phyloP scores from a whole-genome alignment of 2,329 filamentous ascomycete species.

The Colletotrichum lupini region DNA sequence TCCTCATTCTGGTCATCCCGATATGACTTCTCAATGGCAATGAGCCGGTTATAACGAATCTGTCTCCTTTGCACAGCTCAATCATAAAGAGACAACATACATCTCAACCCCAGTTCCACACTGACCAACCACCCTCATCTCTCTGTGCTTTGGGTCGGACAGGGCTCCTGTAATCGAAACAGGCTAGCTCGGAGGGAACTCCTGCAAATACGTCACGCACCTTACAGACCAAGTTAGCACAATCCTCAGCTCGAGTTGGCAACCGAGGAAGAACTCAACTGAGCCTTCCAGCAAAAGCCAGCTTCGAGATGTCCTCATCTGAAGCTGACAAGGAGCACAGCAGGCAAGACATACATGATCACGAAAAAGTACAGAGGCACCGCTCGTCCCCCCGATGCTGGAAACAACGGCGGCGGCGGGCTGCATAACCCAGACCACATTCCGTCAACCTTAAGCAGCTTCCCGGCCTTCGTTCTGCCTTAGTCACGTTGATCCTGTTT shows the following conservation, averaged over 20 bases:
- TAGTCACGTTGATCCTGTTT: background rate
- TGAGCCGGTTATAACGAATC: background rate
- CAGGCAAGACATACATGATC: background rate
- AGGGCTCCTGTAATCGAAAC: constrained; percentile 26
- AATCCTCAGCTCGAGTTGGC: background rate
- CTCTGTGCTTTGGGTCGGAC: background rate
- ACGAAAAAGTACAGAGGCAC: background rate
- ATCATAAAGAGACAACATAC: background rate
- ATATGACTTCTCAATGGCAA: background rate
- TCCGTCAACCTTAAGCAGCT: constrained; percentile 9
- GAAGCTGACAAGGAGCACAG: background rate
- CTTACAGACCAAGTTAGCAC: constrained; percentile 16
- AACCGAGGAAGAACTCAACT: background rate
- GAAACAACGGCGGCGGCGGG: constrained; percentile 19
- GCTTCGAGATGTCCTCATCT: background rate
- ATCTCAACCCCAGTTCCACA: background rate
- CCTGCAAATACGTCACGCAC: constrained; percentile 29
- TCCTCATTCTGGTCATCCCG: background rate
- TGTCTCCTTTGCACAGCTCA: background rate
- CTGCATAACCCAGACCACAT: constrained; percentile 17
- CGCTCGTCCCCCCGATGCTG: background rate
- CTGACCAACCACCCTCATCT: background rate
- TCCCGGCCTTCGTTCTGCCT: background rate
- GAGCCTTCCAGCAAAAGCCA: background rate
- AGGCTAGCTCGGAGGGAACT: constrained; percentile 19